Conservation (phyloP, 805 yeast genomes). For the Starmerella khaoyaiensis region DNA sequence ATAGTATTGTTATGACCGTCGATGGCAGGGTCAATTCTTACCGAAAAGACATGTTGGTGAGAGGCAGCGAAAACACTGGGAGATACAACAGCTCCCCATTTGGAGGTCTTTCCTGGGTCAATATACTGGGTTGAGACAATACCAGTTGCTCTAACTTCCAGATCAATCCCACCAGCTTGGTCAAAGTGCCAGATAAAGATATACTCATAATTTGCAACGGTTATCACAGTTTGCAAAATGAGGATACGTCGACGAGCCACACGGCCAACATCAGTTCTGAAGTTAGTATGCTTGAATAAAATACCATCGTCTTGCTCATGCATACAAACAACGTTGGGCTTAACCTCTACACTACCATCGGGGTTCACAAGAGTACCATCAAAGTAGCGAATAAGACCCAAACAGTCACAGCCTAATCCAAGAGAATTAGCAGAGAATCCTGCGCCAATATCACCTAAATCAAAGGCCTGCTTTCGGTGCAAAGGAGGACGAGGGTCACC, state of each 20-base stretch:
- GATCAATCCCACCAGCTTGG: constrained; percentile 64
- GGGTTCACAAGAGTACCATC: constrained; percentile 45
- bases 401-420: constrained; percentile 66
- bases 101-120: constrained; percentile 53
- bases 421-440: constrained; percentile 60
- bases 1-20: constrained; percentile 72
- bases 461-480: constrained; percentile 79
- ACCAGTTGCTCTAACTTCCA: constrained; percentile 78
- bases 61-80: constrained; percentile 72
- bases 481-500: constrained; percentile 73
- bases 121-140: constrained; percentile 75
- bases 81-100: constrained; percentile 61
- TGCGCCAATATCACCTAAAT: constrained; percentile 71
- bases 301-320: constrained; percentile 79
- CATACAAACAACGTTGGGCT: constrained; percentile 64
- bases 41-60: constrained; percentile 70
- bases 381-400: constrained; percentile 63
- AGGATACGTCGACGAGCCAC: constrained; percentile 68
- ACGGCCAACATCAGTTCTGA: constrained; percentile 60
- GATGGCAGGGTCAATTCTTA: constrained; percentile 69
- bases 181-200: constrained; percentile 57
- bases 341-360: constrained; percentile 47
- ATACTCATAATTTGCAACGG: constrained; percentile 77
- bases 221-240: constrained; percentile 66
- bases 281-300: constrained; percentile 64